phyloP scores from a whole-genome alignment of 257 asterid genomes.

The Solanum piurae region DNA sequence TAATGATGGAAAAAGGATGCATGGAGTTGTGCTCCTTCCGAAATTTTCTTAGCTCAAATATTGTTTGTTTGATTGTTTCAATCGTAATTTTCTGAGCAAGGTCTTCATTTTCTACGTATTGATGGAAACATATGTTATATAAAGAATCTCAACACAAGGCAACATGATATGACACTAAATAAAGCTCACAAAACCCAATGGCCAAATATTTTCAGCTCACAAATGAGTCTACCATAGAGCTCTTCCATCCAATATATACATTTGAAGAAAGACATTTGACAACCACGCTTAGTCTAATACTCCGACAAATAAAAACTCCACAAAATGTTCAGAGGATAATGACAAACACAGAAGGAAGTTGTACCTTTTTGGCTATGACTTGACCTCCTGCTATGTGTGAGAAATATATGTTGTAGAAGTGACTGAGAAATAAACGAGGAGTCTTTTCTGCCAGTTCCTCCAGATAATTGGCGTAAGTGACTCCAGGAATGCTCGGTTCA shows the following conservation, averaged over 20 bases:
- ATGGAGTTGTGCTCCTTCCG: neutral
- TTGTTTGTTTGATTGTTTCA: neutral
- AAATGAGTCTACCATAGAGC: neutral
- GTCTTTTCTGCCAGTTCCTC: slow-evolving; percentile 64
- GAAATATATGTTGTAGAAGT: slow-evolving; percentile 86
- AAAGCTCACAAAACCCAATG: neutral
- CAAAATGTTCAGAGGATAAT: neutral
- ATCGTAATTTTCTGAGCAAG: neutral
- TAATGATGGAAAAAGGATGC: neutral
- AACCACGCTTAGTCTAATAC: neutral
- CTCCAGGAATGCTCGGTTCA: slow-evolving; percentile 65
- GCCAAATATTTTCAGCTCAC: neutral
- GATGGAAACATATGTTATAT: neutral
- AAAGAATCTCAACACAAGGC: neutral
- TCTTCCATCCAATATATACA: neutral
- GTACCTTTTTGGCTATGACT: slow-evolving; percentile 73
- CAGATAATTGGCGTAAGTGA: slow-evolving; percentile 50
- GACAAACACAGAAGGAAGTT: neutral
- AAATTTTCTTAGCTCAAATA: neutral
- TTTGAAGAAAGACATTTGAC: neutral
- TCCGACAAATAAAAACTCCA: neutral
- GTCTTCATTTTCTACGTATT: neutral
- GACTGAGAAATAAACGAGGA: slow-evolving; percentile 69
- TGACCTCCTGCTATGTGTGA: slow-evolving; percentile 90
- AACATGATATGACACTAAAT: neutral